Evolutionary conservation across 1,284 basidiomycete genomes (phyloP), one percentile per base, ranked within the genome.

Genomic region (Baeospora myosura): DNA sequence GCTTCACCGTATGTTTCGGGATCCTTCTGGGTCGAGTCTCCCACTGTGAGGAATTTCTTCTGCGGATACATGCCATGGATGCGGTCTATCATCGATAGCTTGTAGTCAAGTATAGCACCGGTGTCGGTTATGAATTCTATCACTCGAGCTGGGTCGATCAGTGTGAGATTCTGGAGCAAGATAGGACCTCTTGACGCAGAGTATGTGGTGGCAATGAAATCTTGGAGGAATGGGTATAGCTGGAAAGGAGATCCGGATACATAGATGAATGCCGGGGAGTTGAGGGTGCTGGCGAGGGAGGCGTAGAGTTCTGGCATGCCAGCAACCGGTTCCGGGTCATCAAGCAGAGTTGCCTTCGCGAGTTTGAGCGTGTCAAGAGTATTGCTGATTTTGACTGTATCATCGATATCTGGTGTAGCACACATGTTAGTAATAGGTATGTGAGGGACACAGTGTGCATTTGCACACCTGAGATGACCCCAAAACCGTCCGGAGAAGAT

Each of bases 231-330:
- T 10, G 65, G 65, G 46, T 64, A 65, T 5, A 69, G 54, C 47
- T 68, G 65, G 56, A 63, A 65, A 2, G 65, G 65, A 3, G 65
- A 68, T 2, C 63, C 67, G 14, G 63, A 61, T 26, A 69, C 51
- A 44, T 66, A 69, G 38, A 68, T 51, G 52, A 68, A 69, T 38
- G 60, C 58, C 7, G 66, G 64, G 1, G 56, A 45, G 33, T 58
- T 49, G 21, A 69, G 57, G 2, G 62, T 59, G 25, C 48, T 43
- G 3, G 61, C 49, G 24, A 68, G 59, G 2, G 63, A 62, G 2
- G 52, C 50, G 49, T 64, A 69, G 17, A 69, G 54, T 28, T 61
- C 58, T 2, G 66, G 65, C 67, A 69, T 69, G 22, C 66, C 66
- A n/a, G 61, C 8, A 8, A 69, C 65, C 8, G 64, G 53, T 24